Evolutionary conservation across 305 asterid species (phyloP), one percentile per base, ranked within the genome.

Genomic region (Fraxinus ornus): DNA sequence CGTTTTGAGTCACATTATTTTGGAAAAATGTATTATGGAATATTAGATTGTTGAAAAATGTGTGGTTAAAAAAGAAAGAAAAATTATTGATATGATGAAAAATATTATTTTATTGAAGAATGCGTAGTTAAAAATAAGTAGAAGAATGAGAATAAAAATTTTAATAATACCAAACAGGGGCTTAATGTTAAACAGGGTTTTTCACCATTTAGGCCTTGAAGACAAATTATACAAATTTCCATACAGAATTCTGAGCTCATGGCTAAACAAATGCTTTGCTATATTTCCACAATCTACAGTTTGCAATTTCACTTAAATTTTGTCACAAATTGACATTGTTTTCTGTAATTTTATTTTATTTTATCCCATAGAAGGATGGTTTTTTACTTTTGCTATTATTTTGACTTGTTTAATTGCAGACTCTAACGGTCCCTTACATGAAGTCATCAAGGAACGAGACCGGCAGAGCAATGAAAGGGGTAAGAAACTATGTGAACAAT

Each of bases 341-440:
- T 36, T 57, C 10, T 6, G 57, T 62, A 33, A 3, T 13, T 39
- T 37, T 2, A n/a, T 19, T 55, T 15, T 17, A n/a, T 6, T 21
- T 19, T 57, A 7, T 19, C 1, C 28, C 28, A 7, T 7, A 19
- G 19, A 57, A 57, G 17, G 22, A 52, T 52, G 22, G 62, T 0
- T 49, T 49, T 44, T 49, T 13, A 15, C 1, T 4, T 44, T 49
- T 49, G 60, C 7, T 49, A 49, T 15, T 55, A 55, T 19, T 57
- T 57, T 1, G 28, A 57, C 28, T 0, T 57, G 12, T 57, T 55
- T 22, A 64, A 26, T 49, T 83, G 88, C 92, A 95, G 98, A 95
- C 97, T 24, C 82, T 94, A 84, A 94, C 97, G 80, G 92, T 95
- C 21, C 98, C 98, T 32, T 95, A 95, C 86, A 88, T 95, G 94